Conservation (phyloP, 1,139 yeast species). For the Taphrina populina region DNA sequence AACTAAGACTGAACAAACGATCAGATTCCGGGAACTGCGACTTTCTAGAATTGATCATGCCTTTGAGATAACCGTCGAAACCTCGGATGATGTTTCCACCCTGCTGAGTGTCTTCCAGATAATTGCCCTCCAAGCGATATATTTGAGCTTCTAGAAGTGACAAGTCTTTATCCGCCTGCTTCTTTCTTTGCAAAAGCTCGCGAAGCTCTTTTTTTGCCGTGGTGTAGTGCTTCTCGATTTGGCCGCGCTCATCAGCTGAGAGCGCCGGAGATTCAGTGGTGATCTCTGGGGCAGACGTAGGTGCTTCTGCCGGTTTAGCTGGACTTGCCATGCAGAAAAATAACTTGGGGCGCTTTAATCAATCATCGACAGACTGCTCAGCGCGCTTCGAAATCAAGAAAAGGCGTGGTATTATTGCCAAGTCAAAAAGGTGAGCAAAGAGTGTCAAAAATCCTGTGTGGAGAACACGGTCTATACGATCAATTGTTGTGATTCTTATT, state of each 20-base stretch:
- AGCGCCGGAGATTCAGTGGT: neutral
- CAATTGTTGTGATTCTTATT: no score
- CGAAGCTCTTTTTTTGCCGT: conserved; percentile 66
- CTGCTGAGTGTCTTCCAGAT: conserved; percentile 62
- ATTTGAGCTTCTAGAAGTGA: conserved; percentile 69
- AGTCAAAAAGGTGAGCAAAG: no score
- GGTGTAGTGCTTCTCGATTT: conserved; percentile 57
- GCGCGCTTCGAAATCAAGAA: no score
- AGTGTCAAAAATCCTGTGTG: no score
- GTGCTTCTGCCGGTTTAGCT: neutral
- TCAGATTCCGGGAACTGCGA: conserved; percentile 72
- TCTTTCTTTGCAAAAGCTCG: conserved; percentile 63
- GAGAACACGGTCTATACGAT: no score
- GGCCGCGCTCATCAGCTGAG: conserved; percentile 19
- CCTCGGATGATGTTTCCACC: conserved; percentile 87
- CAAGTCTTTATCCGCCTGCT: conserved; percentile 62
- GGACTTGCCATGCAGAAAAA: neutral
- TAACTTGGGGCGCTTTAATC: neutral
- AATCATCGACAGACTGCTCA: neutral
- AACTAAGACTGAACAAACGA: conserved; percentile 78
- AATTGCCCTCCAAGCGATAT: conserved; percentile 76
- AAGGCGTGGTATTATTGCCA: no score
- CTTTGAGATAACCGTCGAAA: conserved; percentile 74
- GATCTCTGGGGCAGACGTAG: neutral
- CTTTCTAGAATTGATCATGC: conserved; percentile 44